Evolutionary conservation across 495 filamentous ascomycete genomes (phyloP), one percentile per base, ranked within the genome.

Genomic region (Penicillium malachiteum): DNA sequence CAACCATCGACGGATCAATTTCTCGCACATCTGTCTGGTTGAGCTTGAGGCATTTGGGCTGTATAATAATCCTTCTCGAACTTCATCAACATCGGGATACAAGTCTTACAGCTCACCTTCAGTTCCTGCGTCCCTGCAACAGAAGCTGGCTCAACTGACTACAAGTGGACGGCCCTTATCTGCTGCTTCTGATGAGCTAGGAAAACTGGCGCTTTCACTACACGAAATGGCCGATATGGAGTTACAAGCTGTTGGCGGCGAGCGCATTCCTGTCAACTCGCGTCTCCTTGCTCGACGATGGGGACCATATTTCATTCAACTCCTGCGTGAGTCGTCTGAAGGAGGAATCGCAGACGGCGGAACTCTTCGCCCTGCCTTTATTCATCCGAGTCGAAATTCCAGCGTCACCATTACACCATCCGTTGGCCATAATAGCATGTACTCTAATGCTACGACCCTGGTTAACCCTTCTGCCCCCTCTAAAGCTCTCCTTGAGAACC

Each of bases 141-240:
- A 66, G 37, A 82, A 84, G 32, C 79, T 87, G 53, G 71, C 81
- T 10, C 83, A 84, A 41, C 78, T 83, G 67, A 86, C 83, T 6
- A 85, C 85, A 12, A 86, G 87, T 46, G 90, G 90, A 7, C 81
- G 91, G 34, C 79, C 78, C 14, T 71, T 84, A 17, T 88, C 86
- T 13, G 74, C 77, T 6, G 86, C 88, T 9, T 91, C 94, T 0
- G 85, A 92, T 50, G 90, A 96, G 31, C 77, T 98, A 2, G 94
- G 94, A n/a, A 82, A 85, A 56, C 80, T 88, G 61, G 88, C 90
- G 0, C 78, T 96, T 41, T 81, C 78, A 10, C 72, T 96, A 62
- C 83, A 86, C 17, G 94, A 97, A 65, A 75, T 98, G 59, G 83
- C 91, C n/a, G 94, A 98, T 57, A 97, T 98, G 94, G 94, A 97